phyloP scores from a whole-genome alignment of 352 stramenopile species.

The Phytophthora tubulina region DNA sequence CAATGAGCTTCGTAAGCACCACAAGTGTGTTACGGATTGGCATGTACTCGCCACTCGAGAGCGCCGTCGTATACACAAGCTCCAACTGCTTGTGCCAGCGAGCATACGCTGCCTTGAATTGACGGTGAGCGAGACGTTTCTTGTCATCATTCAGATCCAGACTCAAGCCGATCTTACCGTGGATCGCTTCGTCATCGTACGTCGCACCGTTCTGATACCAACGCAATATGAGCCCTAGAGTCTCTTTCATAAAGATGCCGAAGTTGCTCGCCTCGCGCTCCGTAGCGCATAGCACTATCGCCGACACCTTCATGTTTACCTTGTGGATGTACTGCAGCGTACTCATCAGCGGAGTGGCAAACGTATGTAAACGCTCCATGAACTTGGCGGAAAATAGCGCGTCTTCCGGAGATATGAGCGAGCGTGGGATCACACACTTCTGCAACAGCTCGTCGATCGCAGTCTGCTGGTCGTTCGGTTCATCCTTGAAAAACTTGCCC shows the following conservation, averaged over 20 bases:
- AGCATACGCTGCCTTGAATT: slow-evolving; percentile 82
- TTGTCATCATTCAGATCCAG: slow-evolving; percentile 72
- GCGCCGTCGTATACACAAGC: slow-evolving; percentile 66
- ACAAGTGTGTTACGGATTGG: slow-evolving; percentile 87
- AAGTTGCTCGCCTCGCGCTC: slow-evolving; percentile 89
- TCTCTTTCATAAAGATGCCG: slow-evolving; percentile 89
- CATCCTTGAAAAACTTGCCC: slow-evolving; percentile 65
- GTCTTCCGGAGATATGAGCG: slow-evolving; percentile 85
- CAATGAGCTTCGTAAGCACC: slow-evolving; percentile 90
- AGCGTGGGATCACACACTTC: slow-evolving; percentile 80
- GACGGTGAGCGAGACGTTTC: slow-evolving; percentile 66
- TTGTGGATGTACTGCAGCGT: slow-evolving; percentile 88
- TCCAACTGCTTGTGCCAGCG: slow-evolving; percentile 82
- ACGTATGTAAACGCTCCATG: slow-evolving; percentile 80
- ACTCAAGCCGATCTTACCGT: slow-evolving; percentile 79
- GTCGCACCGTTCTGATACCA: slow-evolving; percentile 84
- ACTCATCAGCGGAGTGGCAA: slow-evolving; percentile 79
- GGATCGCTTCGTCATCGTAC: slow-evolving; percentile 85
- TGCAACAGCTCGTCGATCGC: slow-evolving; percentile 80
- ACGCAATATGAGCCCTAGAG: slow-evolving; percentile 66
- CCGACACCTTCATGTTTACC: slow-evolving; percentile 79
- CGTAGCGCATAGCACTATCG: slow-evolving; percentile 83
- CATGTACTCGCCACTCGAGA: slow-evolving; percentile 85
- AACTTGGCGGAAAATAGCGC: slow-evolving; percentile 89
- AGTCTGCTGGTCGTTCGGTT: slow-evolving; percentile 50